These are phyloP conservation scores for Syzygium malaccense DNA, from an alignment of 441 rosid genomes.

Conservation along the genomic window DNA sequence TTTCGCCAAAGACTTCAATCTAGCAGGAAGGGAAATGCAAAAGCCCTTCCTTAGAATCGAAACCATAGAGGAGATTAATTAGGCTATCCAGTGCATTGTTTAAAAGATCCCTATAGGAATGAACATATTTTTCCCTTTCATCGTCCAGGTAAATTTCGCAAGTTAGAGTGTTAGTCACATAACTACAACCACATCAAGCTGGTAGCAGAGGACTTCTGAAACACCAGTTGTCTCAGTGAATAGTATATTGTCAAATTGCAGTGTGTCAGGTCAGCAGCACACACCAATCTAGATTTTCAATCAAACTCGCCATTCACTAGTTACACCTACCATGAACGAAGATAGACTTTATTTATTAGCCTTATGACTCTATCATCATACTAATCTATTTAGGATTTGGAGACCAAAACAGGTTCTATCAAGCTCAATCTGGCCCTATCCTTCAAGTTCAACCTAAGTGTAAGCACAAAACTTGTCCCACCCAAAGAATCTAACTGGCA, in stretches of 20 bases:
- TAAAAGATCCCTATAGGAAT: neutral
- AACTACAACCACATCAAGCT: neutral
- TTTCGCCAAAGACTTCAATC: slow-evolving; percentile 93
- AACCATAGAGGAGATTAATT: neutral
- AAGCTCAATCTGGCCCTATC: neutral
- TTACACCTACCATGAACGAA: neutral
- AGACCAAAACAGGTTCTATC: neutral
- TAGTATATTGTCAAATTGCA: neutral
- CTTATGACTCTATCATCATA: neutral
- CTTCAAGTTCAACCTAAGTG: neutral
- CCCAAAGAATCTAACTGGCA: neutral
- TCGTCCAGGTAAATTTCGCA: neutral
- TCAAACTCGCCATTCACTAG: neutral
- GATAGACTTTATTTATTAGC: neutral
- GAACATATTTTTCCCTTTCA: neutral
- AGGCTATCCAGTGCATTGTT: neutral
- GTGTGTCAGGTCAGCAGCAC: neutral
- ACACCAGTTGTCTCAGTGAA: neutral
- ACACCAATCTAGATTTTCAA: neutral
- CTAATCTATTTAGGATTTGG: neutral
- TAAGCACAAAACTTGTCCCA: neutral
- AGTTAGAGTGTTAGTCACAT: neutral
- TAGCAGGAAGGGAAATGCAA: slow-evolving; percentile 11
- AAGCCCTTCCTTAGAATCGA: neutral
- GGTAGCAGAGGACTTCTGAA: neutral